Evolutionary conservation across 805 yeast species (phyloP), one percentile per base, ranked within the genome.

Genomic region (Saturnispora ahearnii): DNA sequence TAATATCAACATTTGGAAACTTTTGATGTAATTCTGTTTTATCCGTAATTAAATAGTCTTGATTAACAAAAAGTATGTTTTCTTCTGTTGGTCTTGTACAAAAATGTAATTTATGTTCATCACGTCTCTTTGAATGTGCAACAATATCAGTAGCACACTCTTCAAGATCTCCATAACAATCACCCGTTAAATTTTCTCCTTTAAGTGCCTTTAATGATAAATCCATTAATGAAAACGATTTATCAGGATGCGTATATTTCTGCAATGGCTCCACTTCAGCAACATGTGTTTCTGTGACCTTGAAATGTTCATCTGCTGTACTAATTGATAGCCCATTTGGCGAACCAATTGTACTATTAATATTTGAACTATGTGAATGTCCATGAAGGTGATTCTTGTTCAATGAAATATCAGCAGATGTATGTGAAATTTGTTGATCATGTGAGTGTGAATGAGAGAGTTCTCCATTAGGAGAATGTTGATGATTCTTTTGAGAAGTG

Each of bases 31-130:
- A 56, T 45, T 62, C 62, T 5, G 59, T 45, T 36, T 55, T 57
- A 7, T 58, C 57, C 5, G 60, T 57, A 13, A 63, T 54, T 37
- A 65, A 53, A 36, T 55, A 58, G 21, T 56, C 58, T 24, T 57
- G 56, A 41, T 61, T 53, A 49, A 68, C 61, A 44, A 65, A 67
- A 31, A 68, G 33, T 13, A 62, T 44, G 50, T 67, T 66, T 41
- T 68, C 72, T n/a, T 61, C 55, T 8, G 60, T 51, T 18, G 71
- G 71, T 15, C 59, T 51, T 0, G 64, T 62, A 52, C 71, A 65
- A 42, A 63, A 68, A 50, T 66, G 68, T 8, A 68, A 49, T 21
- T 59, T 57, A 8, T 54, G 46, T 3, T 48, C 45, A 5, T 43
- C 34, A n/a, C 44, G 52, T 26, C 38, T 46, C 5, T 57, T 49